Conservation (phyloP, 768 basidiomycete species). For the Panus rudis region DNA sequence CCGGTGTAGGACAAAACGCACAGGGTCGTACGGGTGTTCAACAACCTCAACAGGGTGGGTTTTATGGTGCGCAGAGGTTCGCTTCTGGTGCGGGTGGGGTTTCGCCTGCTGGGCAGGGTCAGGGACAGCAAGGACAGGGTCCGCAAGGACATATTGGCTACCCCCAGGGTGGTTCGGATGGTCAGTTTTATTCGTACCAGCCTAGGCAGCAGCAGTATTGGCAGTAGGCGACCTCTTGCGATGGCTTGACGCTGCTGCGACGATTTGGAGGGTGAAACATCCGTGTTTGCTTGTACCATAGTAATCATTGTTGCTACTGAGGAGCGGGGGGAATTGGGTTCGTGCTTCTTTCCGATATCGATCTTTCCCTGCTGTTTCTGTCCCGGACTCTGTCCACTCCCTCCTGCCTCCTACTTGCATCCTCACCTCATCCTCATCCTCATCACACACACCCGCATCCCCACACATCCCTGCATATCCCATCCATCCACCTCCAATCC, state of each 20-base stretch:
- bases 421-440: not conserved
- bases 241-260: not conserved
- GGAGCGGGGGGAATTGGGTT: not conserved
- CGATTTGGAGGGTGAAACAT: not conserved
- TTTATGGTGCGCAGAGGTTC: conserved; percentile 38
- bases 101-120: conserved; percentile 33
- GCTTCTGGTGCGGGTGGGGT: conserved; percentile 27
- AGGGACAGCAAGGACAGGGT: conserved; percentile 28
- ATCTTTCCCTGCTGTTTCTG: not conserved
- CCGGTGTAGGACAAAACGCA: conserved; percentile 32
- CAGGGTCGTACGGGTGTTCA: conserved; percentile 37
- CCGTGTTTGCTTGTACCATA: not conserved
- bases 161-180: conserved; percentile 58
- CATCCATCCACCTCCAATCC: not conserved
- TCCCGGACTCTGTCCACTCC: conserved; percentile 3
- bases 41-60: conserved; percentile 35
- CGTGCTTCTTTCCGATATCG: not conserved
- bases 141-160: conserved; percentile 56
- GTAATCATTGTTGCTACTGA: not conserved
- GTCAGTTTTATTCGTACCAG: conserved; percentile 67
- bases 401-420: conserved; percentile 4
- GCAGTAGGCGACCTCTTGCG: conserved; percentile 24
- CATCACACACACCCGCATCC: not conserved
- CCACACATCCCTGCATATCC: not conserved
- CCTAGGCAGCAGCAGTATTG: conserved; percentile 61